Evolutionary conservation across 441 rosid genomes (phyloP), one percentile per base, ranked within the genome.

Genomic region (Pelargonium citronellum): DNA sequence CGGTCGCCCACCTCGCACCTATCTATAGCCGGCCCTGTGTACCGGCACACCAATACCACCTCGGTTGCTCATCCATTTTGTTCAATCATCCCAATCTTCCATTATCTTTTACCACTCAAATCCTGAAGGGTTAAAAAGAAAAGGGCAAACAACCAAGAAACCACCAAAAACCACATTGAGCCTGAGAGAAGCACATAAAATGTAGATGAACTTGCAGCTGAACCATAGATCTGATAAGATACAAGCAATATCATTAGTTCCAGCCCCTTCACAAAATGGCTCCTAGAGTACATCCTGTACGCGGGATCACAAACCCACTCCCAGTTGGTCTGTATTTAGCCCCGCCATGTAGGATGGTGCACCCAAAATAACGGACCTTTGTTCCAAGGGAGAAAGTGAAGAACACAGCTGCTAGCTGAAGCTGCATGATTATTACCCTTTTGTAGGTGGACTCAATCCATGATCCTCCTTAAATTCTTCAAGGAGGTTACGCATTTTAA

Each of bases 261-360:
- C 76, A 93, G 44, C 53, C 91, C 98, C 79, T 93, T 93, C 69
- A 84, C 89, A 76, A 93, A 91, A 77, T 91, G 98, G 77, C 97
- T 91, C 83, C 97, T 89, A 1, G 98, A 93, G 75, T 93, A 91
- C 91, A 91, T 85, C 75, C 98, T 83, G 74, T 93, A n/a, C n/a
- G n/a, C n/a, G n/a, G n/a, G 27, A 93, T 97, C 51, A 93, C 97
- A 68, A 93, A 93, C 10, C 98, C 96, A 82, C 98, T 95, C 3
- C 97, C 97, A n/a, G 97, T 93, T 77, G 98, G 97, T 83, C 96
- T 82, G 83, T 93, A 93, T 72, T 88, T 91, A 70, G 97, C 95
- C 58, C 97, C 98, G 16, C 98, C 98, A 66, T 91, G 98, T 72
- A 93, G 84, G 78, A 91, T 77, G 64, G 98, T 89, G 63, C 98